Conservation (phyloP, 805 yeast species). For the Wickerhamia fluorescens region DNA sequence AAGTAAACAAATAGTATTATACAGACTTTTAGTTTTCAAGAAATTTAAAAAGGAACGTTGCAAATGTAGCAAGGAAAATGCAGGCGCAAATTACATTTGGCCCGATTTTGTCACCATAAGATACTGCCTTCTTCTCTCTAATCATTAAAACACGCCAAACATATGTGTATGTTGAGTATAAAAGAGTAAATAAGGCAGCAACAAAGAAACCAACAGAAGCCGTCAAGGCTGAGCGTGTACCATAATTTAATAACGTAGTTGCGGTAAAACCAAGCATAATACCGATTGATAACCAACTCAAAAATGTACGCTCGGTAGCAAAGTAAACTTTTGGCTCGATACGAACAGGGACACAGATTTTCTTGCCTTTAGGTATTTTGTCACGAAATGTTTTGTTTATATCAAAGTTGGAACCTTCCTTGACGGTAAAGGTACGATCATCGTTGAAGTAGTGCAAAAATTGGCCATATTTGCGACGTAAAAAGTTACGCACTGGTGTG, state of each 20-base stretch:
- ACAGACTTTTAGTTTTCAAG: slow-evolving; percentile 18
- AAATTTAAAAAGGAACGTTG: slow-evolving; percentile 50
- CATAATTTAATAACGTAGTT: slow-evolving; percentile 77
- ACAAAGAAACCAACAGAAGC: slow-evolving; percentile 84
- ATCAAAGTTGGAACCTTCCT: slow-evolving; percentile 39
- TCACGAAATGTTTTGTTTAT: slow-evolving; percentile 40
- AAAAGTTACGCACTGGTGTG: slow-evolving; percentile 27
- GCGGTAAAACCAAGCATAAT: slow-evolving; percentile 86
- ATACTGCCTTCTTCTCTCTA: slow-evolving; percentile 72
- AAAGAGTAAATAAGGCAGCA: slow-evolving; percentile 66
- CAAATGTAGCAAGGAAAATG: slow-evolving; percentile 60
- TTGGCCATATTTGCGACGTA: slow-evolving; percentile 25
- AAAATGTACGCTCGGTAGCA: slow-evolving; percentile 92
- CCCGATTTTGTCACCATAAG: slow-evolving; percentile 83
- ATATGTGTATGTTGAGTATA: slow-evolving; percentile 68
- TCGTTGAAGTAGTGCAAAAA: slow-evolving; percentile 37
- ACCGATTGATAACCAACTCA: slow-evolving; percentile 90
- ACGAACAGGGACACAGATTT: slow-evolving; percentile 87
- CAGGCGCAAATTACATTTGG: slow-evolving; percentile 77
- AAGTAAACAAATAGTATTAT: too few species aligned
- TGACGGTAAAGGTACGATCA: slow-evolving; percentile 39
- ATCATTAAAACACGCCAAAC: slow-evolving; percentile 78
- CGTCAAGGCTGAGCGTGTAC: slow-evolving; percentile 64
- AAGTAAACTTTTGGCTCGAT: slow-evolving; percentile 99
- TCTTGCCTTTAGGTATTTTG: slow-evolving; percentile 81